Evolutionary conservation across 2,329 filamentous ascomycete genomes (phyloP).

Genomic region (Alternaria incomplexa): DNA sequence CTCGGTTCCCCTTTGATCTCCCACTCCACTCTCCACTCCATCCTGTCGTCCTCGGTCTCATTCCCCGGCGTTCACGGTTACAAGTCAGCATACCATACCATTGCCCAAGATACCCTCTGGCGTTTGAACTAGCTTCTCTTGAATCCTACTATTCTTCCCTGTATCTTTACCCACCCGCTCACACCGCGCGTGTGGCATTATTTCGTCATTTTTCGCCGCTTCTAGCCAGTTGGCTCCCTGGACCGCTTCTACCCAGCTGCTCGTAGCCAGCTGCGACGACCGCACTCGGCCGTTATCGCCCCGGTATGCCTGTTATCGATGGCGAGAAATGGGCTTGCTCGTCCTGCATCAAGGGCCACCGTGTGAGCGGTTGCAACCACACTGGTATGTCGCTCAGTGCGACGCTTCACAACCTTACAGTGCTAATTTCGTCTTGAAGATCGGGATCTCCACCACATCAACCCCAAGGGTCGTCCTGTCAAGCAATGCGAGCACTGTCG

Average conservation of each 20-base stretch:
- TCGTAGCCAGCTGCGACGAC: conserved; percentile 40
- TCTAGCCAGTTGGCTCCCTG: conserved; percentile 18
- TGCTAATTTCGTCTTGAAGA: conserved; percentile 61
- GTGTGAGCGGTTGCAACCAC: conserved; percentile 98
- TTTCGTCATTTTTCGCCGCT: conserved; percentile 17
- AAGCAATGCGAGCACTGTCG: conserved; percentile 98
- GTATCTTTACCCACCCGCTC: conserved; percentile 25
- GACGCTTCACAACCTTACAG: conserved; percentile 9
- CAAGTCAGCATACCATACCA: conserved; percentile 38
- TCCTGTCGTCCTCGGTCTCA: conserved; percentile 39
- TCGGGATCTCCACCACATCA: conserved; percentile 89
- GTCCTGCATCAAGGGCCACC: conserved; percentile 96
- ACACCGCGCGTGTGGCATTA: conserved; percentile 21
- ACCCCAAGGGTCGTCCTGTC: conserved; percentile 95
- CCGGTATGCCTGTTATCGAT: conserved; percentile 60
- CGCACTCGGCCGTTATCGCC: conserved; percentile 39
- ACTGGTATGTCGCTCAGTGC: conserved; percentile 66
- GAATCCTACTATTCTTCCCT: conserved; percentile 22
- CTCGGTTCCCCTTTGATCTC: conserved; percentile 43
- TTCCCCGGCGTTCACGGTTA: conserved; percentile 48
- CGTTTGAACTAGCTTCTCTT: conserved; percentile 32
- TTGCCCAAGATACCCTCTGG: conserved; percentile 46
- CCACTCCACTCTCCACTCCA: conserved; percentile 16
- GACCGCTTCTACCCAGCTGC: conserved; percentile 26
- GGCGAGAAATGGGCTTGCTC: conserved; percentile 98